Base-by-base conservation (phyloP, 306 rosid species). In the Trifolium fragiferum region DNA sequence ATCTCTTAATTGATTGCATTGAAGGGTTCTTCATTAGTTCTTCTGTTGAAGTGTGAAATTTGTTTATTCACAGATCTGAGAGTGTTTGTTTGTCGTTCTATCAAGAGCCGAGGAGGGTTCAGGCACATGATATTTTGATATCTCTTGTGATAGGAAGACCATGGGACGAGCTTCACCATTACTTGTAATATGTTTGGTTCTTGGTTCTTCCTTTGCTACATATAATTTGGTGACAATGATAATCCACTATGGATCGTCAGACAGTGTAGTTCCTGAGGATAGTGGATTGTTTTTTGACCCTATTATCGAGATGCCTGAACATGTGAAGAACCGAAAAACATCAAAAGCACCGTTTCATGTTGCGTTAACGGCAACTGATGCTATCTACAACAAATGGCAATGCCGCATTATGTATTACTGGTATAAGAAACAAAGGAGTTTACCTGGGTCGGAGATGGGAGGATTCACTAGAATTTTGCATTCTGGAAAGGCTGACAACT, bases 331-430 rank as follows among this genome's bases (percentile, higher is more conserved):
- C 55, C 61, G 46, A 41, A 85, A 75, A 85, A 85, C 85, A 51
- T 58, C 89, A 4, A 89, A 67, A 77, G 65, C 84, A 55, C 89
- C 85, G 7, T 94, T 86, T 83, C 99, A 94, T 77, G 84, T 94
- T 66, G 96, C 96, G 23, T 87, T 94, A 79, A 94, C 99, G 4
- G 97, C 99, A 13, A 94, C 99, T 0, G 96, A 90, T 82, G 96
- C 93, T 74, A 81, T 91, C 21, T 94, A 94, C 68, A 88, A 89
- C 84, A 80, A 89, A 86, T 95, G 98, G 98, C 98, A 95, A 63
- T 90, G 98, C 64, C 93, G 99, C 8, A 85, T 95, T 68, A 92
- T 92, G 98, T 95, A 90, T 77, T 95, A 87, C 79, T 95, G 98
- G 99, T 95, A 92, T 78, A 90, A 87, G 82, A 80, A 78, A 75